These are phyloP conservation scores for Rubia yunnanensis DNA, from an alignment of 257 asterid species.

Conservation along the genomic window DNA sequence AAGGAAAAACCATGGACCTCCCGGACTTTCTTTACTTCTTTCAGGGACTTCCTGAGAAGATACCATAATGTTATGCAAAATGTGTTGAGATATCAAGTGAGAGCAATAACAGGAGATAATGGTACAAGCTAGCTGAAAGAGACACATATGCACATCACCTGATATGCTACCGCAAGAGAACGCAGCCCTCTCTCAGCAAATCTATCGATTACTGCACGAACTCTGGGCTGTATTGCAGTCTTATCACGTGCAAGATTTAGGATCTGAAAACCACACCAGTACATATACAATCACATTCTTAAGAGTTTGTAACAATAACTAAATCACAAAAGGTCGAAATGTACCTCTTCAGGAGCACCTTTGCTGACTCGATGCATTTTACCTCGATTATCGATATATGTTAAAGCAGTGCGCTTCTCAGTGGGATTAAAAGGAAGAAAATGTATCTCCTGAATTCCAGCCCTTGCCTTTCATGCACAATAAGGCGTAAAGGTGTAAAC, in stretches of 20 bases:
- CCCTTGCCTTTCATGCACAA: constrained; percentile 30
- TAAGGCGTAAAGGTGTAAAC: background rate
- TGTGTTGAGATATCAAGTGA: background rate
- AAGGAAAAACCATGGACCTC: constrained; percentile 89
- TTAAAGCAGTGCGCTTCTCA: constrained; percentile 55
- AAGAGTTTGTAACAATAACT: background rate
- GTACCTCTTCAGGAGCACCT: constrained; percentile 63
- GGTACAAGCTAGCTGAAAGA: background rate
- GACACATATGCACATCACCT: constrained; percentile 29
- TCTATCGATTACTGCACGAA: constrained; percentile 72
- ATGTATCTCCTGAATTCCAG: constrained; percentile 40
- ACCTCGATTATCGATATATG: constrained; percentile 39
- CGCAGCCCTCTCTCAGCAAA: constrained; percentile 90
- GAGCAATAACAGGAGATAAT: background rate
- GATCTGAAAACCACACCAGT: constrained; percentile 37
- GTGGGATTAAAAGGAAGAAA: constrained; percentile 50
- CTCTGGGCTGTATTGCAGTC: constrained; percentile 74
- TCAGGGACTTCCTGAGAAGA: constrained; percentile 77
- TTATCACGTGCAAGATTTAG: constrained; percentile 70
- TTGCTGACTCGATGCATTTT: constrained; percentile 53
- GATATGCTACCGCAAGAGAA: constrained; percentile 89
- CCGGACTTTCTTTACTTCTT: constrained; percentile 66
- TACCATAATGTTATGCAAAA: constrained; percentile 1
- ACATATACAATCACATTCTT: background rate
- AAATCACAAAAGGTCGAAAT: background rate